Conservation (phyloP, 1,139 yeast genomes). For the Taphrina wiesneri region DNA sequence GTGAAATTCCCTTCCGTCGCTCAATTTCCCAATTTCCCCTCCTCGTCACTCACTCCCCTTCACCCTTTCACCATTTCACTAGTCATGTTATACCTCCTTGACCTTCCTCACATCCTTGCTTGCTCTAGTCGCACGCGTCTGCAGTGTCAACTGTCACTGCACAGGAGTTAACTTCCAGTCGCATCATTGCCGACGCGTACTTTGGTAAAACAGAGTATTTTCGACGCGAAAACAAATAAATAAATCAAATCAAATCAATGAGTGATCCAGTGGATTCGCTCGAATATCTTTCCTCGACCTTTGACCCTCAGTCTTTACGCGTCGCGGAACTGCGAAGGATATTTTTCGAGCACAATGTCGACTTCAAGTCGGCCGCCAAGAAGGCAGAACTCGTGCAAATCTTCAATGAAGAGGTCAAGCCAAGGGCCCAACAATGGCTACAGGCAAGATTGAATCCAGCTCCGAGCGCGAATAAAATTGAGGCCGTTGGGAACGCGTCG, state of each 20-base stretch:
- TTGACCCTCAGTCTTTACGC: slow-evolving; percentile 62
- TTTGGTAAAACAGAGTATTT: neutral
- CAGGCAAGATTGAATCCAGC: slow-evolving; percentile 1
- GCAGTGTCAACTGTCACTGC: neutral
- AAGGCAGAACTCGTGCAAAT: slow-evolving; percentile 61
- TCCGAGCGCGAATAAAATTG: slow-evolving; percentile 13
- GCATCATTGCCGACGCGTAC: neutral
- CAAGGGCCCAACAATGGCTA: slow-evolving; percentile 49
- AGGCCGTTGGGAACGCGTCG: slow-evolving; percentile 4
- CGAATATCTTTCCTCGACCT: slow-evolving; percentile 48
- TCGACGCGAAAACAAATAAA: neutral
- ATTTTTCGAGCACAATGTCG: slow-evolving; percentile 59
- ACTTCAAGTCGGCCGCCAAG: slow-evolving; percentile 61
- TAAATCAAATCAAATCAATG: neutral
- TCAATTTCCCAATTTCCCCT: neutral
- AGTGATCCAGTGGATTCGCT: slow-evolving; percentile 13
- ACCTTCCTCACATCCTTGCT: neutral
- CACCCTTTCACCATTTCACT: neutral
- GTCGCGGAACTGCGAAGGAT: slow-evolving; percentile 66
- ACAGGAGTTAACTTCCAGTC: neutral
- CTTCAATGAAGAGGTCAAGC: slow-evolving; percentile 54
- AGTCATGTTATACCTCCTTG: neutral
- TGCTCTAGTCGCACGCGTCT: neutral
- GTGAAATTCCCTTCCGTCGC: neutral
- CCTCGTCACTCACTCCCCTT: no score